A percentile compares a stretch with the other conserved stretches of the same genome.
These are phyloP conservation scores for Cinnamomum chago DNA, from an alignment of 164 flowering plant species.

Conservation along the genomic window DNA sequence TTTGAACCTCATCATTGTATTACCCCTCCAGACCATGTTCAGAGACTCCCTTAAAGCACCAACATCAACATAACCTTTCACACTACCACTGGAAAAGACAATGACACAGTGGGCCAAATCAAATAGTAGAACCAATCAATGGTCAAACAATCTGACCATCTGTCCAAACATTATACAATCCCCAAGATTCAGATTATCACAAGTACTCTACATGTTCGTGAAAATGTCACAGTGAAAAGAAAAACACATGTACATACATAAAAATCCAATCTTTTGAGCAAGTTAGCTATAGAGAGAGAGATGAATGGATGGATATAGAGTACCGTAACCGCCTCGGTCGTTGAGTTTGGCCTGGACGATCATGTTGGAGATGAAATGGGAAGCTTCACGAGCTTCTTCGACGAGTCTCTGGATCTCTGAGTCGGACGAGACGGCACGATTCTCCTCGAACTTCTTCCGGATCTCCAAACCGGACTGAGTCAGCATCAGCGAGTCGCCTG, in stretches of 20 bases:
- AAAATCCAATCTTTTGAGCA: no score
- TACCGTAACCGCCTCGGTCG: constrained; percentile 70
- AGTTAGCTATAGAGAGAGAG: not conserved
- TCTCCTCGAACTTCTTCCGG: constrained; percentile 74
- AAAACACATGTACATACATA: no score
- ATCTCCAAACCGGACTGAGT: constrained; percentile 56
- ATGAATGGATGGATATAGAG: not conserved
- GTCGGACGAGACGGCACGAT: constrained; percentile 53
- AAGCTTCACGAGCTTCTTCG: constrained; percentile 77
- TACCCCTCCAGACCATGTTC: no score
- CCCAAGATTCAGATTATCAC: not conserved
- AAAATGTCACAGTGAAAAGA: not conserved
- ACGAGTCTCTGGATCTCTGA: constrained; percentile 51
- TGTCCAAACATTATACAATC: no score
- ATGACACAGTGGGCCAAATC: no score
- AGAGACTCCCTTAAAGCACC: no score
- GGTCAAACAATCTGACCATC: no score
- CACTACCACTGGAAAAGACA: no score
- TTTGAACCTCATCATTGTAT: no score
- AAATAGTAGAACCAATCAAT: no score
- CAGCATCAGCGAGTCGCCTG: constrained; percentile 71
- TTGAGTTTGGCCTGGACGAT: constrained; percentile 84
- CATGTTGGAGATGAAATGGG: constrained; percentile 76
- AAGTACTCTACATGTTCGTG: constrained; percentile 1
- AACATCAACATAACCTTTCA: no score